A percentile compares a stretch with the other conserved stretches of the same genome.
Conservation (phyloP, 1,139 yeast species). For the Scheffersomyces quercinus region DNA sequence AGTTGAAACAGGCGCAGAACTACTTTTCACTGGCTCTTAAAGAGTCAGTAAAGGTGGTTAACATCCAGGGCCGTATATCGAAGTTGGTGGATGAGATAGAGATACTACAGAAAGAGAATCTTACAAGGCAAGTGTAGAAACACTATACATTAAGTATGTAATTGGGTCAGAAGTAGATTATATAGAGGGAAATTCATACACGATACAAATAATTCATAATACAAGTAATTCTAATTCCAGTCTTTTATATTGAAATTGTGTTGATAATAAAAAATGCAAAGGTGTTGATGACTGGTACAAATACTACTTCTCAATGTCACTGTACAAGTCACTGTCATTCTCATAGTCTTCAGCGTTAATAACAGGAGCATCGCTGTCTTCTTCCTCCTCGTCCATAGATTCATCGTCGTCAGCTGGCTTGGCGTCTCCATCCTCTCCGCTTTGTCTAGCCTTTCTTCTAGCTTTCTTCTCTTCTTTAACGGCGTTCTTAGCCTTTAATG, state of each 20-base stretch:
- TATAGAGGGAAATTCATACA: too few species aligned
- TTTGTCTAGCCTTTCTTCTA: slow-evolving; percentile 64
- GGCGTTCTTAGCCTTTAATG: slow-evolving; percentile 74
- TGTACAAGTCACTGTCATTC: slow-evolving; percentile 50
- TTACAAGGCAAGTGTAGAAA: too few species aligned
- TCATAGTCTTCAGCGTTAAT: slow-evolving; percentile 48
- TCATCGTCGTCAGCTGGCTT: slow-evolving; percentile 19
- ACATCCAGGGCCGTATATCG: slow-evolving; percentile 24
- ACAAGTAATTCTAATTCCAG: too few species aligned
- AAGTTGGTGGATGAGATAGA: slow-evolving; percentile 7
- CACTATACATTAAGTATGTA: too few species aligned
- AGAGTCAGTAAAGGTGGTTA: slow-evolving; percentile 26
- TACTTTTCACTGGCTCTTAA: slow-evolving; percentile 33
- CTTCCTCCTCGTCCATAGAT: slow-evolving; percentile 18
- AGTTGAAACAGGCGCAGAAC: slow-evolving; percentile 40
- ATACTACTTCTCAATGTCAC: slow-evolving; percentile 32
- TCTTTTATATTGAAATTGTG: too few species aligned
- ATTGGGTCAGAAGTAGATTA: too few species aligned
- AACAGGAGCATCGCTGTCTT: slow-evolving; percentile 31
- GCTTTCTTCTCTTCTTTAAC: slow-evolving; percentile 72
- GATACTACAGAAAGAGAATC: neutral
- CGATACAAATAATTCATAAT: too few species aligned
- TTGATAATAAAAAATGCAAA: too few species aligned
- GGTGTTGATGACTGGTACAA: too few species aligned
- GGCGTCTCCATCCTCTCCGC: slow-evolving; percentile 28